Evolutionary conservation across 345 rosid species (phyloP), one percentile per base, ranked within the genome.

Genomic region (Sonneratia alba): DNA sequence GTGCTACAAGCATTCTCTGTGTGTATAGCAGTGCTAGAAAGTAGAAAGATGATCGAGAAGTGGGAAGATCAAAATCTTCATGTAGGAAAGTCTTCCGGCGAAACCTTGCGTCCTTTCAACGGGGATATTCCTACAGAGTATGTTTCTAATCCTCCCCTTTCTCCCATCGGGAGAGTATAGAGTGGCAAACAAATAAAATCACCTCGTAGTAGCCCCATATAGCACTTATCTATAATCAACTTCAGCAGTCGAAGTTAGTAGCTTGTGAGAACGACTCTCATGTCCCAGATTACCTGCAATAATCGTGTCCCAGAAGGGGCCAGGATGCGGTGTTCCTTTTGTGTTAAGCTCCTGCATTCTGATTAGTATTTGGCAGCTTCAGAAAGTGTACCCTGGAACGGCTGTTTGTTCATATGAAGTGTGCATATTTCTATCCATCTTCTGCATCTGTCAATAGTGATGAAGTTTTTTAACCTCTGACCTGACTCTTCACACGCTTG

Each of bases 1-100:
- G 81, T 77, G 74, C 56, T 95, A 78, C 97, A 92, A 85, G 93
- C 99, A 70, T 95, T 95, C 79, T 82, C 97, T 40, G 79, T 87
- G 38, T 87, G 96, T 79, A 80, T 92, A 77, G 89, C 96, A 6
- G 81, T 83, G 74, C 81, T 87, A 71, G 99, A 94, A 61, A 75
- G 91, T 73, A 72, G 80, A 63, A 82, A 80, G 59, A 67, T 72
- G 12, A 42, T 42, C 45, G 83, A 77, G 65, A 72, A 71, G 32
- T 68, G 65, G 32, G 87, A 81, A 68, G 63, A 72, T 2, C 68
- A 69, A 65, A 67, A 71, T 70, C 47, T 32, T 1, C 63, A 36
- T 27, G 69, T 75, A 79, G 87, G 77, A 36, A 82, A 74, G 77
- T 72, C 78, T 19, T 51, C n/a, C 15, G 73, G 71, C 49, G 87